Base-by-base conservation (phyloP, 2,329 filamentous ascomycete genomes). In the Colletotrichum sp. region DNA sequence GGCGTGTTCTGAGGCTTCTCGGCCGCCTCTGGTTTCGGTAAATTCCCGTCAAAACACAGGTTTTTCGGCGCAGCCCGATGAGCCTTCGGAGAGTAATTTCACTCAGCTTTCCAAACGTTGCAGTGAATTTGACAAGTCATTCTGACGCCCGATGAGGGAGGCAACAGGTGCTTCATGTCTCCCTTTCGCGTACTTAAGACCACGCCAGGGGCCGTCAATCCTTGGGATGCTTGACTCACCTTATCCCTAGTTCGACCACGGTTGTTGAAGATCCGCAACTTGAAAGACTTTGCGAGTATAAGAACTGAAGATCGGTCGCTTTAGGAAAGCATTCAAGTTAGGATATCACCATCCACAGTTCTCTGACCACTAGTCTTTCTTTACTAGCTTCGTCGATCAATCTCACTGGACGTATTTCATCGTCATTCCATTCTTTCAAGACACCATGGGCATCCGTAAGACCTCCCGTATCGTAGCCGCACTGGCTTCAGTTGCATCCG, bases 401-500 rank as follows among this genome's bases (percentile, higher is more conserved):
- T 44, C 32, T 26, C 8, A 39, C 16, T 28, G 18, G 16, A 18
- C 34, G 24, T 16, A 1, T 44, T 34, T 26, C 6, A 18, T 26
- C 21, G 32, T n/a, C n/a, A 49, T 52, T n/a, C 6, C 24, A 34
- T 32, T 30, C 30, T 15, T 30, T 21, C 36, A 18, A 69, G 15
- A 18, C 36, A 79, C 75, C 12, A 83, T 83, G 82, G 76, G 71
- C 32, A 72, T 60, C 77, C 67, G 76, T 15, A 80, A 72, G 67
- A 70, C 78, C 36, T 78, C 79, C 12, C 71, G 76, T 13, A 44
- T 82, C 63, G 74, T 78, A n/a, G 66, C 78, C 34, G 77, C 78
- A 55, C 70, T 83, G 28, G 66, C 79, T n/a, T 76, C 78, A 5
- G 81, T 79, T 9, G 73, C 78, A 39, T 78, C 77, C 32, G 82